Evolutionary conservation across 2,329 filamentous ascomycete species (phyloP), one percentile per base, ranked within the genome.

Genomic region (Aureobasidium leucospermi): DNA sequence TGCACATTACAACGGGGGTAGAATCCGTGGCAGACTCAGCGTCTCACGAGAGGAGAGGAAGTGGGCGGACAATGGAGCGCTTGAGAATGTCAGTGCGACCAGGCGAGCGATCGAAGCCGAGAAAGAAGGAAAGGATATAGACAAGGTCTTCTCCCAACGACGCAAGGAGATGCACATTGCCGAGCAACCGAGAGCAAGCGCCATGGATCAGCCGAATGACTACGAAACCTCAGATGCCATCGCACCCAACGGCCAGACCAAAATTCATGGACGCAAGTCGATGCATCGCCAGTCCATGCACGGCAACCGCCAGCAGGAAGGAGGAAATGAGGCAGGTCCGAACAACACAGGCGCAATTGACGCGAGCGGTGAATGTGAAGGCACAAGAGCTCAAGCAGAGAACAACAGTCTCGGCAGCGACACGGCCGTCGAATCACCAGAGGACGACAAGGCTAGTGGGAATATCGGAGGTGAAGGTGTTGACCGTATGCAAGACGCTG

Each of bases 61-160:
- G 19, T 71, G 69, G 69, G 65, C 65, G 16, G 63, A 66, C 16
- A 67, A 68, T 15, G 70, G 70, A 8, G 70, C 69, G 15, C 59
- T 72, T 8, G 70, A 72, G 59, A 71, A 70, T 39, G 65, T 68
- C 15, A 60, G 64, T n/a, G 68, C 69, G 2, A 68, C 70, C 2
- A 59, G 68, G 8, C 56, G 64, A 7, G 68, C 70, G 1, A 57
- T 72, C 15, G 47, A 65, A 29, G 65, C 65, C 5, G 51, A 62
- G 11, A 65, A 67, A 39, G 57, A 66, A 16, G 66, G 69, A 45
- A 62, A 68, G 10, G 65, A 69, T 45, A 55, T 73, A 15, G 64
- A 70, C 15, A 62, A 62, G 48, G 59, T 69, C 16, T 71, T 71
- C 48, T 62, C 61, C 39, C 63, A 65, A 59, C 60, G 68, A 6